Percentiles rank a stretch among this genome's conserved stretches.
Evolutionary conservation across 352 stramenopile species (phyloP).

Genomic region (Globisporangium apiculatum): DNA sequence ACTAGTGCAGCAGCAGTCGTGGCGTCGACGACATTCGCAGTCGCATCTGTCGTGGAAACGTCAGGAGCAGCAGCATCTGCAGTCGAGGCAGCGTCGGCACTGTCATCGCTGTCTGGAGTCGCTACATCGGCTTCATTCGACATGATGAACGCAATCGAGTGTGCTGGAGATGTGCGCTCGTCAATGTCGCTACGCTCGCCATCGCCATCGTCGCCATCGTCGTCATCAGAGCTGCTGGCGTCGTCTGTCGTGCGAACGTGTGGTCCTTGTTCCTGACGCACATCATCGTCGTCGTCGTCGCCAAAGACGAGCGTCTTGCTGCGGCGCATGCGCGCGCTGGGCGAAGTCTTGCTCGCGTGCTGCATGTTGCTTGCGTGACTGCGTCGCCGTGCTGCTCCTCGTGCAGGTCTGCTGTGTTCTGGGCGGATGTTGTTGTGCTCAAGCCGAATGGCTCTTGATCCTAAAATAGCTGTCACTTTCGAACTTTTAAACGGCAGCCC

Average conservation of each 20-base stretch:
- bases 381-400: too few species aligned
- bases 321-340: constrained; percentile 8
- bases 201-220: constrained; percentile 1
- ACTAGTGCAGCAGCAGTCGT: neutral
- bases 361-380: neutral
- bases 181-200: neutral
- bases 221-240: constrained; percentile 2
- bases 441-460: too few species aligned
- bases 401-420: too few species aligned
- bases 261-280: constrained; percentile 1
- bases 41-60: neutral
- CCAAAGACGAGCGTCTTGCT: constrained; percentile 6
- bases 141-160: neutral
- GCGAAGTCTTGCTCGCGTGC: neutral
- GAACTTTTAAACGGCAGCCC: too few species aligned
- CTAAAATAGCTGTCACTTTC: too few species aligned
- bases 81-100: neutral
- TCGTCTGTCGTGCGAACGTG: constrained; percentile 1
- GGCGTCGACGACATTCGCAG: neutral
- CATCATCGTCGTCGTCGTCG: constrained; percentile 4
- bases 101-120: neutral
- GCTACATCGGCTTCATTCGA: neutral
- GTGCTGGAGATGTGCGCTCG: too few species aligned
- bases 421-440: too few species aligned
- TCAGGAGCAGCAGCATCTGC: neutral